Evolutionary conservation across 495 filamentous ascomycete species (phyloP), one percentile per base, ranked within the genome.

Genomic region (Cercophora sp.): DNA sequence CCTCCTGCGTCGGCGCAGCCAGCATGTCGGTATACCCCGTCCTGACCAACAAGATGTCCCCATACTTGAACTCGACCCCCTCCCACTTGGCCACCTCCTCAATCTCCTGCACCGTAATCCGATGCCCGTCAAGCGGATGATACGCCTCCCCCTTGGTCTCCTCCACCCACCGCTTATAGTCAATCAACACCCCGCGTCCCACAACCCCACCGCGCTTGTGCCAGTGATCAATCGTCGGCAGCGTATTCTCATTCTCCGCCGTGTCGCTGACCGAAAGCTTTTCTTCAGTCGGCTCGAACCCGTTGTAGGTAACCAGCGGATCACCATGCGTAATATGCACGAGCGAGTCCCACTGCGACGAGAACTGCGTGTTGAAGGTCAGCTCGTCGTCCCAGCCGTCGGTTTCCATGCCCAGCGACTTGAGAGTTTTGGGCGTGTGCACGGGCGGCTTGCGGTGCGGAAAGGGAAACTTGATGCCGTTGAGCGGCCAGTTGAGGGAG

Each of bases 291-390:
- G 70, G 67, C 45, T 54, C 18, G 36, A 60, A 54, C 11, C 77
- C 78, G 60, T 86, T 86, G 59, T 85, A 86, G 13, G 77, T 69
- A 18, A 62, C 56, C 2, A 73, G 69, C 1, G 13, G 34, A 29
- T 13, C 9, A 13, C 16, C 18, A 16, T 52, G 29, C 13, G 24
- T 52, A 45, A 59, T 31, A 65, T 89, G 86, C 41, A 84, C 72
- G n/a, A 90, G 74, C 16, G 85, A 83, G 59, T 91, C 87, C 87
- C 87, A 90, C 66, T 92, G 87, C 3, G 83, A 86, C 22, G 80
- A 80, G 57, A 81, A 79, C 61, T 91, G 87, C 0, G 87, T 89
- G 65, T 91, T 91, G 65, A 90, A 76, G 22, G 79, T 75, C 52
- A 88, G 84, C 51, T 85, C 74, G 44, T 76, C 73, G 37, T 76